Conservation (phyloP, 2,329 filamentous ascomycete species). For the Nannizzia gypsea region DNA sequence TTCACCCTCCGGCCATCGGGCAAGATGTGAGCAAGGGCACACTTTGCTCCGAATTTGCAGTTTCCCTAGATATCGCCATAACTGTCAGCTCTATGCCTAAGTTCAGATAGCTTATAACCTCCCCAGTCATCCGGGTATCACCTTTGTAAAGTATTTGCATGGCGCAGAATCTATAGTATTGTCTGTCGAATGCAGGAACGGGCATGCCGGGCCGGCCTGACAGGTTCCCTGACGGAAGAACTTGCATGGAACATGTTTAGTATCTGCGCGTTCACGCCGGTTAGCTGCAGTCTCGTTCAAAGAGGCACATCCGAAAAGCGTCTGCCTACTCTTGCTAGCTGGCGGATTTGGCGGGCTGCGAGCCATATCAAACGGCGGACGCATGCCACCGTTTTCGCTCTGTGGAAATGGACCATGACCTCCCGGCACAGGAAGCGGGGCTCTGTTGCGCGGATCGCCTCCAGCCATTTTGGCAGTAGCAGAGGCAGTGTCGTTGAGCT, state of each 20-base stretch:
- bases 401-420: conserved; percentile 21
- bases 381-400: conserved; percentile 34
- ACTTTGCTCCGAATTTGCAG: conserved; percentile 98
- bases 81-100: not conserved
- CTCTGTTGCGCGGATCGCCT: conserved; percentile 31
- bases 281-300: not conserved
- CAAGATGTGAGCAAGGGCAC: conserved; percentile 89
- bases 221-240: conserved; percentile 96
- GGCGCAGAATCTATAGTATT: conserved; percentile 69
- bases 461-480: conserved; percentile 21
- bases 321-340: conserved; percentile 29
- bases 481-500: conserved; percentile 7
- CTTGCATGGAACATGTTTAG: conserved; percentile 96
- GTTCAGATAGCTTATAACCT: not conserved
- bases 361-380: conserved; percentile 33
- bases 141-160: conserved; percentile 99
- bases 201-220: conserved; percentile 90
- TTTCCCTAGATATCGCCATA: conserved; percentile 56
- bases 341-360: conserved; percentile 36
- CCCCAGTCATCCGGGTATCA: conserved; percentile 28
- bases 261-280: conserved; percentile 47
- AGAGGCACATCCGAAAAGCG: not conserved
- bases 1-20: conserved; percentile 90
- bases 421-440: conserved; percentile 30
- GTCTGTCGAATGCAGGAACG: conserved; percentile 88